Base-by-base conservation (phyloP, 2,329 filamentous ascomycete species). In the Ophiocordyceps sinensis region DNA sequence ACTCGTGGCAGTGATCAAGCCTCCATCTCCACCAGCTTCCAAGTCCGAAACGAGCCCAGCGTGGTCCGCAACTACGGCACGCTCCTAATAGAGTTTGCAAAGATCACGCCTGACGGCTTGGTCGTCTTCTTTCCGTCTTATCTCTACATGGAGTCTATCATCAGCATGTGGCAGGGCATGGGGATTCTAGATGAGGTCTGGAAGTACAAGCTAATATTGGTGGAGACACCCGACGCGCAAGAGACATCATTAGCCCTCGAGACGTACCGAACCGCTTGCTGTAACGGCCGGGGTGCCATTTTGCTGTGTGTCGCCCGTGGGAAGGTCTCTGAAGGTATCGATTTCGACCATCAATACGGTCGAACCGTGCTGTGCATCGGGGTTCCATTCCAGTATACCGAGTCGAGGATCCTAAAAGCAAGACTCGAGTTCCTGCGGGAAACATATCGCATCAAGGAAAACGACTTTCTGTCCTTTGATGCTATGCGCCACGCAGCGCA, bases 71-170 rank as follows among this genome's bases (percentile, higher is more conserved):
- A 98, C 59, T 98, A 95, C 52, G 93, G 91, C 36, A 91, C 82
- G 48, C 71, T 98, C 2, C 68, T 98, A 28, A 91, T 88, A 8
- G 91, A 98, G 57, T 96, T 98, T 58, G 85, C 87, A 41, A 93
- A 89, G 59, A 80, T 96, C 48, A 98, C 91, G 0, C 93, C 91
- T 0, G 91, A 98, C 53, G 91, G 91, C 28, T 80, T 98, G 61
- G 91, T 98, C n/a, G 91, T 98, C 32, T 98, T 98, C 69, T 98
- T 98, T 59, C 93, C 91, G 0, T 94, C 87, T 0, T 98, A 98
- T 53, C 73, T 98, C 2, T 98, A 98, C 65, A 96, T 98, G 91
- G 91, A 98, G 58, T 91, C 83, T 40, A 96, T 96, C 58, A 95
- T 98, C 58, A 89, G 83, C 58, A 94, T 94, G 79, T 98, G 91